Evolutionary conservation across 1,284 basidiomycete species (phyloP).

Genomic region (Fomitopsis pinicola): DNA sequence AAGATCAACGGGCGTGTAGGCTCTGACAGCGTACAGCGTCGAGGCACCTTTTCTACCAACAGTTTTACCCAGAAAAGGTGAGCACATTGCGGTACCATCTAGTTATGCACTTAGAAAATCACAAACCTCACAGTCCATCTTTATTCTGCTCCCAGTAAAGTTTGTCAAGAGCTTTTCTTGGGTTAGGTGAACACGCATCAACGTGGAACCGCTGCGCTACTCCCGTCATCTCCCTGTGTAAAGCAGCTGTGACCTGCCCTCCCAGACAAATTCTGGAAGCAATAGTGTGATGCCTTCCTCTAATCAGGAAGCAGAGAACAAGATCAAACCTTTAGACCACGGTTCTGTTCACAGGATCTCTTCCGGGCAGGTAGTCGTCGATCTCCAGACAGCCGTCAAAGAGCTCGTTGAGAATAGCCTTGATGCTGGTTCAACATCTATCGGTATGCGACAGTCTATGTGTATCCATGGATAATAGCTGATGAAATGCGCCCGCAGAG

Average conservation of each 20-base stretch:
- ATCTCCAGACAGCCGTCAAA: slow-evolving; percentile 92
- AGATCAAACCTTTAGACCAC: slow-evolving; percentile 65
- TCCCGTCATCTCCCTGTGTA: too few species aligned
- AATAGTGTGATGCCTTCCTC: neutral
- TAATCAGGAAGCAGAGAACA: neutral
- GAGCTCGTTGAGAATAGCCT: slow-evolving; percentile 96
- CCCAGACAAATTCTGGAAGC: neutral
- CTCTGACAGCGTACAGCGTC: too few species aligned
- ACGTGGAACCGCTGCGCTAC: too few species aligned
- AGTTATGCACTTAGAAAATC: too few species aligned
- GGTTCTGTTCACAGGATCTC: slow-evolving; percentile 82
- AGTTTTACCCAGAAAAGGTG: too few species aligned
- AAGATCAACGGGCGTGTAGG: too few species aligned
- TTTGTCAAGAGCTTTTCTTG: too few species aligned
- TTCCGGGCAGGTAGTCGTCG: slow-evolving; percentile 92
- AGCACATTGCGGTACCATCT: too few species aligned
- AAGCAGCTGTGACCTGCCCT: neutral
- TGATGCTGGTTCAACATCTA: slow-evolving; percentile 85
- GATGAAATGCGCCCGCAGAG: slow-evolving; percentile 44
- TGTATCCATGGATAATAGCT: neutral
- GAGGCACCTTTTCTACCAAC: too few species aligned
- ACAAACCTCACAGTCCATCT: too few species aligned
- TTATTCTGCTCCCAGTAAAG: too few species aligned
- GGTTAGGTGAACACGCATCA: too few species aligned
- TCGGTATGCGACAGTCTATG: slow-evolving; percentile 55